These are phyloP conservation scores for Pseudogymnoascus sp. DNA, from an alignment of 2,329 filamentous ascomycete genomes.

Conservation along the genomic window DNA sequence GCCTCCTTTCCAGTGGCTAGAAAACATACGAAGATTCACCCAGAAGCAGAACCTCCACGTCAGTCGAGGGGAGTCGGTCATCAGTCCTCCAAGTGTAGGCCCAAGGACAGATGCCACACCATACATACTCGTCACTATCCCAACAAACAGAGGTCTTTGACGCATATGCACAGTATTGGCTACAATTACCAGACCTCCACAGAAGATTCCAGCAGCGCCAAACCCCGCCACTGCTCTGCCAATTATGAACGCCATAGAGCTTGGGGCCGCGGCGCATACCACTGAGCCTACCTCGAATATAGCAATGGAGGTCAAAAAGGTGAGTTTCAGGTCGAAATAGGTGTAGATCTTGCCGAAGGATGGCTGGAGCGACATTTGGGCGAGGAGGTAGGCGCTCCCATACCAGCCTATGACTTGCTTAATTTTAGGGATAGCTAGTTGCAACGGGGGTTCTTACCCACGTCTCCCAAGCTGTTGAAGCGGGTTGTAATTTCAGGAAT, in stretches of 20 bases:
- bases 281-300: constrained; percentile 27
- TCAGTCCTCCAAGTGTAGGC: constrained; percentile 31
- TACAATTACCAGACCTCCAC: constrained; percentile 25
- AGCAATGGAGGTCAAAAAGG: constrained; percentile 19
- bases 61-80: constrained; percentile 26
- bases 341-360: constrained; percentile 21
- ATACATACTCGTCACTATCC: constrained; percentile 18
- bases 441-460: background rate
- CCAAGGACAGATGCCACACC: constrained; percentile 23
- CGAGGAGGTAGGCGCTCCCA: constrained; percentile 29
- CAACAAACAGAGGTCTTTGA: constrained; percentile 16
- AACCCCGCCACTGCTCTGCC: constrained; percentile 26
- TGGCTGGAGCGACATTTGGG: constrained; percentile 20
- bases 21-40: constrained; percentile 20
- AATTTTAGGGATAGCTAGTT: background rate
- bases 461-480: constrained; percentile 18
- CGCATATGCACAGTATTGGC: constrained; percentile 19
- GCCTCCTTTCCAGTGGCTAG: background rate
- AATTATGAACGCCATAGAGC: constrained; percentile 25
- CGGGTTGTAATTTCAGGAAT: constrained; percentile 18
- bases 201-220: constrained; percentile 24
- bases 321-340: constrained; percentile 23
- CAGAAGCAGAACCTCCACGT: constrained; percentile 28
- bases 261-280: constrained; percentile 23
- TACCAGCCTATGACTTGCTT: constrained; percentile 27